phyloP scores from a whole-genome alignment of 176 grass and related monocot species.

The Eragrostis curvula region DNA sequence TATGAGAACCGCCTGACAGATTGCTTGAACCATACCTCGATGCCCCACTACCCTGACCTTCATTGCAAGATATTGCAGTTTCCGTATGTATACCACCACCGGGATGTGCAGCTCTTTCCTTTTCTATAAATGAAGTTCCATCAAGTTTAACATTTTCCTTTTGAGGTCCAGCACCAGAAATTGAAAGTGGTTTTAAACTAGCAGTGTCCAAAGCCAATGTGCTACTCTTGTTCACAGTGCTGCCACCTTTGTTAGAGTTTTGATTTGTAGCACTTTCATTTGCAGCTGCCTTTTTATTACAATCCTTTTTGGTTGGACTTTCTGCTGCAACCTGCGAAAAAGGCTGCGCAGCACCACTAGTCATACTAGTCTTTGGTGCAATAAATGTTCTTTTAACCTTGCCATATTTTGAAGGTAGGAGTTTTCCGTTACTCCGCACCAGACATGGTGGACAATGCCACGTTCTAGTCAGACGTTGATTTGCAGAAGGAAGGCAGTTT shows the following conservation, averaged over 20 bases:
- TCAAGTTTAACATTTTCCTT: slow-evolving; percentile 26
- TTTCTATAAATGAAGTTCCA: slow-evolving; percentile 14
- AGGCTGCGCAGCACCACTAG: slow-evolving; percentile 17
- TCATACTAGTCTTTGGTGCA: slow-evolving; percentile 41
- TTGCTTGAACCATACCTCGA: neutral
- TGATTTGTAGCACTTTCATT: slow-evolving; percentile 46
- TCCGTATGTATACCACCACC: slow-evolving; percentile 19
- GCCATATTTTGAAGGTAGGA: slow-evolving; percentile 82
- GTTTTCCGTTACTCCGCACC: slow-evolving; percentile 56
- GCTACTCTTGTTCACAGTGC: slow-evolving; percentile 12
- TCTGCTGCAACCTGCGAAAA: slow-evolving; percentile 31
- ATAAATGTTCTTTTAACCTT: slow-evolving; percentile 63
- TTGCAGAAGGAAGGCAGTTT: slow-evolving; percentile 58
- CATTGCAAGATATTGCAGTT: slow-evolving; percentile 12
- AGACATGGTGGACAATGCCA: slow-evolving; percentile 77
- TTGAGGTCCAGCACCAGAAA: slow-evolving; percentile 5
- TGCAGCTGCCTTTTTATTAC: slow-evolving; percentile 41
- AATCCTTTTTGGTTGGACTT: slow-evolving; percentile 42
- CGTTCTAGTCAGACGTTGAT: slow-evolving; percentile 56
- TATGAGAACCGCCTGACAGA: neutral
- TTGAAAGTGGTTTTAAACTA: slow-evolving; percentile 36
- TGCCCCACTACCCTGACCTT: slow-evolving; percentile 12
- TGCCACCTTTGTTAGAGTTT: slow-evolving; percentile 17
- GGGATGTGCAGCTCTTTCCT: slow-evolving; percentile 4
- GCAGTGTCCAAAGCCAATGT: slow-evolving; percentile 14